These are phyloP conservation scores for Ballota nigra DNA, from an alignment of 257 asterid genomes.

Conservation along the genomic window DNA sequence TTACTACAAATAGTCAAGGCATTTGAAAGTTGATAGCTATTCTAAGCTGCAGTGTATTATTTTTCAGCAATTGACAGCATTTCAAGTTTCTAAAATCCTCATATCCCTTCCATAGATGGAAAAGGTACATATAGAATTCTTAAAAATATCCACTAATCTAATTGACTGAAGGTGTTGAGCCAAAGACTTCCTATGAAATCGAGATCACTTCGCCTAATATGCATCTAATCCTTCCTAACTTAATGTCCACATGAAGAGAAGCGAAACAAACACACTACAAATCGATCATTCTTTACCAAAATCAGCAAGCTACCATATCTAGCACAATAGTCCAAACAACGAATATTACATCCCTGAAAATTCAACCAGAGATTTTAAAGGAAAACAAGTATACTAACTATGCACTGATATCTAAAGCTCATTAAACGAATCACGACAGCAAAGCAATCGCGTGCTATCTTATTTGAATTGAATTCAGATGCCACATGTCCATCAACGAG, in stretches of 20 bases:
- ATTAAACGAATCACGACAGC: slow-evolving; percentile 33
- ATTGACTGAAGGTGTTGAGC: slow-evolving; percentile 5
- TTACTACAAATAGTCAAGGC: neutral
- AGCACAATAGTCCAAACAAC: neutral
- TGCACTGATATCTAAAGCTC: slow-evolving; percentile 11
- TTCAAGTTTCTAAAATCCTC: no score
- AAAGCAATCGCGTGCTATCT: slow-evolving; percentile 40
- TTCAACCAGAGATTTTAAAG: neutral
- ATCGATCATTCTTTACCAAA: slow-evolving; percentile 5
- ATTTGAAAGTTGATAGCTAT: neutral
- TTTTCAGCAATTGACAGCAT: no score
- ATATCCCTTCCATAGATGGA: slow-evolving; percentile 1
- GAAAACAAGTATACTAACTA: neutral
- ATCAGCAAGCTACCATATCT: slow-evolving; percentile 6
- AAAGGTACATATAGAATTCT: neutral
- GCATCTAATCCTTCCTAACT: neutral
- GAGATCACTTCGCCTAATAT: neutral
- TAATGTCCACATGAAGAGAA: neutral
- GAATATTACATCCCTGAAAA: slow-evolving; percentile 1
- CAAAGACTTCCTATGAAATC: slow-evolving; percentile 5
- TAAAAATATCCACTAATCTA: neutral
- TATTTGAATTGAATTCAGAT: slow-evolving; percentile 40
- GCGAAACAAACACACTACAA: neutral
- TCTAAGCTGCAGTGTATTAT: neutral
- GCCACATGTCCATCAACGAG: slow-evolving; percentile 52